Conservation (phyloP, 345 rosid genomes). For the Geranium brycei region DNA sequence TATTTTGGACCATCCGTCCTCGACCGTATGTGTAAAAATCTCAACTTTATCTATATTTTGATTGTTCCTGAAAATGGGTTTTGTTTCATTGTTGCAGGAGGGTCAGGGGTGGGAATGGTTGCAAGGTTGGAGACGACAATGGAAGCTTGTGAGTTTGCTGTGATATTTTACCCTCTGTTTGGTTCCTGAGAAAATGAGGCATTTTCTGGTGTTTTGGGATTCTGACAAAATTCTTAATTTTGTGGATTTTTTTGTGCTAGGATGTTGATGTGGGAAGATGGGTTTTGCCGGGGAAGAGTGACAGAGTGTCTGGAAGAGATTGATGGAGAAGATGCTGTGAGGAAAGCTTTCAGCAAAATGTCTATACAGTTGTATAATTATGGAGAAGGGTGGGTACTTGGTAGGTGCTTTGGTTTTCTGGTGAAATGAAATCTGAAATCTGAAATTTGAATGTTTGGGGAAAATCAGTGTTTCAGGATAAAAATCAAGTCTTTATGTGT, state of each 20-base stretch:
- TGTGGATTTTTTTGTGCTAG: conserved; percentile 21
- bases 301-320: conserved; percentile 72
- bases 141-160: conserved; percentile 80
- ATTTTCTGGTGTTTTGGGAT: background rate
- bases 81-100: conserved; percentile 43
- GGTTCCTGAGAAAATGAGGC: background rate
- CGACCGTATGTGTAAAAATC: conserved; percentile 48
- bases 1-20: conserved; percentile 99
- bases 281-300: conserved; percentile 71
- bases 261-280: conserved; percentile 99
- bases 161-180: background rate
- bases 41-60: background rate
- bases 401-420: conserved; percentile 38
- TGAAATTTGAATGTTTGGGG: background rate
- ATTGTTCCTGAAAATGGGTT: conserved; percentile 6
- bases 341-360: conserved; percentile 99
- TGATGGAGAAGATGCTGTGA: conserved; percentile 85
- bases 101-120: conserved; percentile 92
- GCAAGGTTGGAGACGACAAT: conserved; percentile 96
- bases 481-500: background rate
- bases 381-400: conserved; percentile 99
- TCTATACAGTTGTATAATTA: conserved; percentile 98
- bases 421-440: background rate
- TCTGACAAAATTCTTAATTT: conserved; percentile 6
- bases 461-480: too few relatives aligned